Conservation (phyloP, 495 filamentous ascomycete genomes). For the Tuber brumale region DNA sequence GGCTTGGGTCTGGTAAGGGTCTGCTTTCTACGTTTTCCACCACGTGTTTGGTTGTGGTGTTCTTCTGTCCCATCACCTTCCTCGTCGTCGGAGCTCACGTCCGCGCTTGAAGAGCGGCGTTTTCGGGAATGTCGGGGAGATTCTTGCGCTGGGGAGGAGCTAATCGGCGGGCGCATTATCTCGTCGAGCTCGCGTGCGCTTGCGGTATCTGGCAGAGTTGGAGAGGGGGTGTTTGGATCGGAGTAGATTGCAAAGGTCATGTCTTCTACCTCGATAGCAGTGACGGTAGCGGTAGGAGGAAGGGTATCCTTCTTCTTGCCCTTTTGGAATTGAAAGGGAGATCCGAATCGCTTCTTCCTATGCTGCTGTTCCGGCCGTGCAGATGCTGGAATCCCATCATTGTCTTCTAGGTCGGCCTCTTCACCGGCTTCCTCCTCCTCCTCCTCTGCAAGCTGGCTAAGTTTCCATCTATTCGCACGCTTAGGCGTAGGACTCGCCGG, state of each 20-base stretch:
- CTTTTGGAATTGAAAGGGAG: not conserved
- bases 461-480: constrained; percentile 12
- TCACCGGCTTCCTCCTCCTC: constrained; percentile 5
- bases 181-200: constrained; percentile 14
- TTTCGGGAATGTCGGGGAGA: constrained; percentile 25
- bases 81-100: constrained; percentile 39
- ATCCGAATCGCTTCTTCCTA: not conserved
- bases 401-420: not conserved
- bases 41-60: constrained; percentile 30
- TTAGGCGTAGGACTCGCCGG: constrained; percentile 26
- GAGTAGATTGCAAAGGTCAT: constrained; percentile 29
- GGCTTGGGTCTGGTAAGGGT: not conserved
- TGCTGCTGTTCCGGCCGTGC: constrained; percentile 5
- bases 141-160: constrained; percentile 7
- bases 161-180: constrained; percentile 28
- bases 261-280: constrained; percentile 17
- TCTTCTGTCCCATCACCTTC: constrained; percentile 44
- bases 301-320: not conserved
- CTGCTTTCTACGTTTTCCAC: constrained; percentile 15
- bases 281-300: constrained; percentile 7
- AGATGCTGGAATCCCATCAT: constrained; percentile 1
- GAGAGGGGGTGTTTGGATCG: constrained; percentile 29
- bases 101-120: constrained; percentile 34
- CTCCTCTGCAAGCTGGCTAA: constrained; percentile 10
- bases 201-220: constrained; percentile 2